Percentiles rank a stretch among this genome's conserved stretches.
Conservation (phyloP, 2,329 filamentous ascomycete species). For the Ilyonectria robusta region DNA sequence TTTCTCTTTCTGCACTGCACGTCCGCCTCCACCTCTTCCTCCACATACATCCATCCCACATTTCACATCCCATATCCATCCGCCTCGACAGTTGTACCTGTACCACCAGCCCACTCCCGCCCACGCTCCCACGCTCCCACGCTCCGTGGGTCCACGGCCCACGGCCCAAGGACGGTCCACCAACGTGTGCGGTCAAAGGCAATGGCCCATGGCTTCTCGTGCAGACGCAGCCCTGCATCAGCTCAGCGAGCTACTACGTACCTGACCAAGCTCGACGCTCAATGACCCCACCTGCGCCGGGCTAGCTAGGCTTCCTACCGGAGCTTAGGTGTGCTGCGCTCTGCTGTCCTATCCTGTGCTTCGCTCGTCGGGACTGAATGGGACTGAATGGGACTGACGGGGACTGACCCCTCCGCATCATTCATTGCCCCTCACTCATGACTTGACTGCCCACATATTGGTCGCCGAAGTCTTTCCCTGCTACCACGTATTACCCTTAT, state of each 20-base stretch:
- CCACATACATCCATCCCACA: neutral
- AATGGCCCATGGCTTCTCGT: conserved; percentile 16
- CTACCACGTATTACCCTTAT: conserved; percentile 36
- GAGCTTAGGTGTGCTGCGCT: conserved; percentile 5
- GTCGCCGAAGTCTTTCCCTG: conserved; percentile 35
- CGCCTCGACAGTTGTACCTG: neutral
- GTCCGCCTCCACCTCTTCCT: neutral
- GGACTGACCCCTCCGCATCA: conserved; percentile 37
- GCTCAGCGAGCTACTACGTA: conserved; percentile 12
- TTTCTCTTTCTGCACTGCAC: neutral
- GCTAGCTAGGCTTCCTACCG: conserved; percentile 10
- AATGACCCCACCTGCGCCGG: conserved; percentile 22
- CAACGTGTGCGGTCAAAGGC: neutral
- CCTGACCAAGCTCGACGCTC: conserved; percentile 24
- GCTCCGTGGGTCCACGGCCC: conserved; percentile 13
- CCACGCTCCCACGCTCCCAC: conserved; percentile 28
- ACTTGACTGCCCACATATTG: conserved; percentile 46
- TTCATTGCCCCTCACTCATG: conserved; percentile 46
- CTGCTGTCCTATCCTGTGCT: conserved; percentile 6
- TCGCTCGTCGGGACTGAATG: conserved; percentile 7
- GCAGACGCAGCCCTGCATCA: conserved; percentile 27
- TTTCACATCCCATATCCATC: conserved; percentile 8
- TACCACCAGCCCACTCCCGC: conserved; percentile 18
- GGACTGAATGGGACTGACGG: conserved; percentile 15
- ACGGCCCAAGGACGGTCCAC: conserved; percentile 2